A percentile compares a stretch with the other conserved stretches of the same genome.
These are phyloP conservation scores for Aspergillus wentii DNA, from an alignment of 495 filamentous ascomycete genomes.

Conservation along the genomic window DNA sequence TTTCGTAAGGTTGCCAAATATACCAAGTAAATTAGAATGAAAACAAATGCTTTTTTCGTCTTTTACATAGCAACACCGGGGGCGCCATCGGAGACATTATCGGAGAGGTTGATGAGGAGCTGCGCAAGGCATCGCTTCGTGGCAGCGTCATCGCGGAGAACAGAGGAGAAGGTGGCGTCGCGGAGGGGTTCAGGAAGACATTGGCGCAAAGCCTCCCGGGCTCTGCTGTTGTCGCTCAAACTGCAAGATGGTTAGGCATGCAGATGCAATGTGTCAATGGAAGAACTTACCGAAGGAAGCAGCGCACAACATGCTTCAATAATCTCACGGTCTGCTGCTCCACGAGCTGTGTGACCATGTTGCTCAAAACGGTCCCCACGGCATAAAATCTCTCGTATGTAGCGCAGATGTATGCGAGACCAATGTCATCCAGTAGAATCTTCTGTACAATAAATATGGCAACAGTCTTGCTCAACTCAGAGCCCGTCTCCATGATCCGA, in stretches of 20 bases:
- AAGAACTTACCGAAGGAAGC: conserved; percentile 77
- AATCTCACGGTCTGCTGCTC: conserved; percentile 95
- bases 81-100: conserved; percentile 72
- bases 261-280: too few relatives aligned
- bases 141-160: conserved; percentile 93
- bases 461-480: conserved; percentile 96
- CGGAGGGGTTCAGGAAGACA: conserved; percentile 95
- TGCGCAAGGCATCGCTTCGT: conserved; percentile 97
- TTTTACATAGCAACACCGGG: conserved; percentile 46
- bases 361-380: conserved; percentile 94
- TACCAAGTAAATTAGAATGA: conserved; percentile 31
- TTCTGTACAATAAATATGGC: conserved; percentile 99
- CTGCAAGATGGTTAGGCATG: conserved; percentile 44
- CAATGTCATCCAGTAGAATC: conserved; percentile 93
- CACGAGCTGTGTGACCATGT: conserved; percentile 96
- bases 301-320: conserved; percentile 96
- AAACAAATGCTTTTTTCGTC: conserved; percentile 31
- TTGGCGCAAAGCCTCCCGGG: conserved; percentile 90
- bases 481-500: conserved; percentile 98
- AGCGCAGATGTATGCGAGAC: conserved; percentile 97
- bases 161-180: conserved; percentile 93
- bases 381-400: conserved; percentile 99
- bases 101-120: conserved; percentile 92
- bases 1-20: conserved; percentile 39
- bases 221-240: conserved; percentile 92